Conservation (phyloP, 2,329 filamentous ascomycete genomes). For the Fusarium liriodendri region DNA sequence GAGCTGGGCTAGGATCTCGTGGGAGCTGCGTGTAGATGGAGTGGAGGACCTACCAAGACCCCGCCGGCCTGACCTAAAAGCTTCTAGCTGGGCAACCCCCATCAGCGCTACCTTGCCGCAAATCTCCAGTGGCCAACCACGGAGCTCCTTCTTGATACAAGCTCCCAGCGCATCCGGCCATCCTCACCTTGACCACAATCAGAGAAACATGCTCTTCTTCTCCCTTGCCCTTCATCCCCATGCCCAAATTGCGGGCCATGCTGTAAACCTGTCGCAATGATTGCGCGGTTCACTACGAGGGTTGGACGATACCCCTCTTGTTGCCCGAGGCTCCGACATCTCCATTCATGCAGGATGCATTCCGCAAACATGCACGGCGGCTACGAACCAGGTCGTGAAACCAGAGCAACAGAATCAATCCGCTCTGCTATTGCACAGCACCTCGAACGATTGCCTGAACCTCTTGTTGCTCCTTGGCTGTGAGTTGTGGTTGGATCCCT, state of each 20-base stretch:
- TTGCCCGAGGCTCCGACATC: not conserved
- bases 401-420: slow-evolving; percentile 4
- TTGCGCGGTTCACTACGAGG: not conserved
- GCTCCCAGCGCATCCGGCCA: slow-evolving; percentile 9
- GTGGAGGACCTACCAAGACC: not conserved
- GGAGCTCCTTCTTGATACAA: slow-evolving; percentile 3
- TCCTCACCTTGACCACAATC: slow-evolving; percentile 4
- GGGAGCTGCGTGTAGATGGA: not conserved
- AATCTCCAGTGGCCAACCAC: slow-evolving; percentile 1
- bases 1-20: slow-evolving; percentile 33
- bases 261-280: not conserved
- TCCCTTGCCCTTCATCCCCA: not conserved
- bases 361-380: not conserved
- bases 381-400: slow-evolving; percentile 6
- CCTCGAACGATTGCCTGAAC: not conserved
- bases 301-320: not conserved
- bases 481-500: slow-evolving; percentile 4
- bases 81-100: slow-evolving; percentile 1
- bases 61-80: slow-evolving; percentile 1
- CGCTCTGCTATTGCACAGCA: not conserved
- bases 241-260: not conserved
- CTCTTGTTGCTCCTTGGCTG: not conserved
- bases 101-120: not conserved
- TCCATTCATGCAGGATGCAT: not conserved
- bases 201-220: not conserved